These are phyloP conservation scores for Fomitopsis schrenkii DNA, from an alignment of 1,284 basidiomycete species.

Conservation along the genomic window DNA sequence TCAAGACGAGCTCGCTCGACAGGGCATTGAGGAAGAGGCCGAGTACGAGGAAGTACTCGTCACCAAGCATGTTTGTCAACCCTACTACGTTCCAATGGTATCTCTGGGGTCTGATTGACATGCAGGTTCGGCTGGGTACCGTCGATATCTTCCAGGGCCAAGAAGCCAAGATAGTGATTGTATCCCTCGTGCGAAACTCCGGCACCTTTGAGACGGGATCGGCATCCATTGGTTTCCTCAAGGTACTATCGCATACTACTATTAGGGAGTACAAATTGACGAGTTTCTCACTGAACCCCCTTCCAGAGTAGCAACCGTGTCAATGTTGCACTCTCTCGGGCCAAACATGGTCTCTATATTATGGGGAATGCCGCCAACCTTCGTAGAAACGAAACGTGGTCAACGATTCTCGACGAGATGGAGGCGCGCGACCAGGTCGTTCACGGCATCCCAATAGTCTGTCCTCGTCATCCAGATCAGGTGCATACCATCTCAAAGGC, in stretches of 20 bases:
- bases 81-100: not conserved
- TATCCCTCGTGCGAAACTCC: conserved; percentile 69
- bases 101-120: not conserved
- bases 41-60: conserved; percentile 28
- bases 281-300: no score
- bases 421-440: conserved; percentile 45
- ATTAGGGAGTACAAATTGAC: not conserved
- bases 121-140: conserved; percentile 65
- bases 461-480: conserved; percentile 51
- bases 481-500: conserved; percentile 42
- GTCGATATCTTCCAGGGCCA: conserved; percentile 78
- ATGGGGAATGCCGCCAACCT: conserved; percentile 62
- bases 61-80: conserved; percentile 40
- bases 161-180: conserved; percentile 63
- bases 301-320: conserved; percentile 18
- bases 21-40: conserved; percentile 32
- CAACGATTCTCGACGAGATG: conserved; percentile 52
- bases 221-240: conserved; percentile 64
- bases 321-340: conserved; percentile 61
- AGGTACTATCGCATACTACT: conserved; percentile 32
- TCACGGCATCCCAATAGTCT: conserved; percentile 51
- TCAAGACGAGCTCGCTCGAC: conserved; percentile 48
- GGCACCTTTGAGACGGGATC: conserved; percentile 40
- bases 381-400: conserved; percentile 53
- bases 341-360: conserved; percentile 68